Evolutionary conservation across 73 alveolate genomes (phyloP).

Genomic region (Effrenium voratum): DNA sequence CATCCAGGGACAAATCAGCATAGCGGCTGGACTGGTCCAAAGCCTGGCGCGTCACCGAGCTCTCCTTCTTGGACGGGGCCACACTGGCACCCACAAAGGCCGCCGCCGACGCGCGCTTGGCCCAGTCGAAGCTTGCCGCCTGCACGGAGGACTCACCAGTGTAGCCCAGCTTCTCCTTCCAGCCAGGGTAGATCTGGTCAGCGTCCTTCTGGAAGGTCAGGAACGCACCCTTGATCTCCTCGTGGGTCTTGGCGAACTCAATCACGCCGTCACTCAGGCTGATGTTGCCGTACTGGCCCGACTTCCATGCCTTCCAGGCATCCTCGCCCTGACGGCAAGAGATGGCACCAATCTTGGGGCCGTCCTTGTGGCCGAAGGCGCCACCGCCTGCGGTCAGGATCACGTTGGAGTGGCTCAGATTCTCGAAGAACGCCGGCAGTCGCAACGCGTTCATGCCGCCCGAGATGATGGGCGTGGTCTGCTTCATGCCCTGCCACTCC

Average conservation of each 20-base stretch:
- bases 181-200: slow-evolving; percentile 45
- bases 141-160: slow-evolving; percentile 39
- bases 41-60: slow-evolving; percentile 13
- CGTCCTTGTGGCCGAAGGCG: too few species aligned
- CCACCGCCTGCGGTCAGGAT: too few species aligned
- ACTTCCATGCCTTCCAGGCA: too few species aligned
- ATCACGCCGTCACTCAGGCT: slow-evolving; percentile 25
- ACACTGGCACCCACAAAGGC: slow-evolving; percentile 5
- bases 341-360: too few species aligned
- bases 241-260: slow-evolving; percentile 55
- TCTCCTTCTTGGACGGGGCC: too few species aligned
- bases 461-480: too few species aligned
- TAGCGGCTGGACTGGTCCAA: slow-evolving; percentile 55
- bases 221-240: slow-evolving; percentile 54
- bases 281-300: slow-evolving; percentile 31
- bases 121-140: slow-evolving; percentile 43
- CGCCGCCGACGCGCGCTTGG: neutral
- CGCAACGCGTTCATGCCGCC: too few species aligned
- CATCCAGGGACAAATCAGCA: slow-evolving; percentile 20
- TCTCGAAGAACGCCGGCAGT: too few species aligned
- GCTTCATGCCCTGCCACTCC: too few species aligned
- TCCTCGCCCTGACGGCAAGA: too few species aligned
- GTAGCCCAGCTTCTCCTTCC: slow-evolving; percentile 48
- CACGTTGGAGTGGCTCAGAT: too few species aligned
- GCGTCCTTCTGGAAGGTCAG: slow-evolving; percentile 43